Conservation (phyloP, 1,284 basidiomycete species). For the Trichosporon sp. region DNA sequence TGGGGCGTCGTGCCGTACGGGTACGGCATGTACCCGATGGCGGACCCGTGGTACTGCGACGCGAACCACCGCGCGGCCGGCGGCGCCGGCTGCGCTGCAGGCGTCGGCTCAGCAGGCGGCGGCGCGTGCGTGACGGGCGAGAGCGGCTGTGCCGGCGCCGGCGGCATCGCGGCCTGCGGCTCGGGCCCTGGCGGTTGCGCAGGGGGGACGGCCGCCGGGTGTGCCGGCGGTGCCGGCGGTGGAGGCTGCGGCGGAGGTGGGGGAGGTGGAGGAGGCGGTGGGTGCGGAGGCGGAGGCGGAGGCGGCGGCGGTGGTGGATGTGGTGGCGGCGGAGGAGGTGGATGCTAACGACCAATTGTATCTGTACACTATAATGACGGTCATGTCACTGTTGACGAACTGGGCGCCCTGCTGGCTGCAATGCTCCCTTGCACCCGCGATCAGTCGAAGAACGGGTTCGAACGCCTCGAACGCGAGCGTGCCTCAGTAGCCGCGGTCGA, state of each 20-base stretch:
- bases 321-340: too few species aligned
- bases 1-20: conserved; percentile 18
- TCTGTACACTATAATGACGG: too few species aligned
- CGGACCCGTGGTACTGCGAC: background rate
- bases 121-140: background rate
- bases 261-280: too few species aligned
- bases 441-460: too few species aligned
- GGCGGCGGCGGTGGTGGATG: too few species aligned
- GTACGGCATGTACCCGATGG: background rate
- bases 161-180: background rate
- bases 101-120: background rate
- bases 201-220: background rate
- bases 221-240: conserved; percentile 1
- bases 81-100: background rate
- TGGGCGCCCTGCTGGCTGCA: too few species aligned
- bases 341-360: too few species aligned
- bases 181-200: background rate
- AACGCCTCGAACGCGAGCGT: too few species aligned
- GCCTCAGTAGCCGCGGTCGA: too few species aligned
- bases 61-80: background rate
- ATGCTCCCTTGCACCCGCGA: too few species aligned
- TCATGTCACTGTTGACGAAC: too few species aligned
- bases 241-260: conserved; percentile 2
- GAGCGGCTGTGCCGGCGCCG: background rate
- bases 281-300: too few species aligned